Percentiles rank a stretch among this genome's conserved stretches.
Evolutionary conservation across 2,329 filamentous ascomycete genomes (phyloP).

Genomic region (Fonsecaea monophora): DNA sequence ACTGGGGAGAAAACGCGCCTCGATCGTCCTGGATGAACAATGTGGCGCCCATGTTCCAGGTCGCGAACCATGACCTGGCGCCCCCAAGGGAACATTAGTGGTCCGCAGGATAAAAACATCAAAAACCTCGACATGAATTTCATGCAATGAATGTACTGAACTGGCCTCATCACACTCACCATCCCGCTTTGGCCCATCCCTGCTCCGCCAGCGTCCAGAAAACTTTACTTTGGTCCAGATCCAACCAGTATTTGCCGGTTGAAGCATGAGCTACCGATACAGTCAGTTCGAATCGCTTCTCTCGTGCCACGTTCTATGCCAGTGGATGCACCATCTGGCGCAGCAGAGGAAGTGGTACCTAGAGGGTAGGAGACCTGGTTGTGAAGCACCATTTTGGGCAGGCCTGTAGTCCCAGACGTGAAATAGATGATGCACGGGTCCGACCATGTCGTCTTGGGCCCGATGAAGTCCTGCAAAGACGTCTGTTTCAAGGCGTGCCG

Average conservation of each 20-base stretch:
- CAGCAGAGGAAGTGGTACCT: not conserved
- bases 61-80: constrained; percentile 44
- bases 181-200: constrained; percentile 49
- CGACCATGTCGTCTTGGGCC: too few species aligned
- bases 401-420: constrained; percentile 49
- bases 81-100: too few species aligned
- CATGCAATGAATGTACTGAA: too few species aligned
- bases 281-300: not conserved
- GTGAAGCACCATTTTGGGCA: constrained; percentile 51
- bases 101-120: too few species aligned
- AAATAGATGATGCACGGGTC: constrained; percentile 46
- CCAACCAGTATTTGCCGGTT: constrained; percentile 49
- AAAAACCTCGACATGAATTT: too few species aligned
- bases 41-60: constrained; percentile 50
- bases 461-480: too few species aligned
- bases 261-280: constrained; percentile 40
- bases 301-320: too few species aligned
- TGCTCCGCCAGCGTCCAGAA: constrained; percentile 51
- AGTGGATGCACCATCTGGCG: too few species aligned
- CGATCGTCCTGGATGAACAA: constrained; percentile 50
- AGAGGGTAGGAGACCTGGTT: constrained; percentile 50
- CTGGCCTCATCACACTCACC: too few species aligned
- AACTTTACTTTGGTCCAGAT: constrained; percentile 45
- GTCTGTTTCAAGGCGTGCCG: too few species aligned
- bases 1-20: constrained; percentile 43